Conservation (phyloP, 2,329 filamentous ascomycete genomes). For the Calycina herbarum region DNA sequence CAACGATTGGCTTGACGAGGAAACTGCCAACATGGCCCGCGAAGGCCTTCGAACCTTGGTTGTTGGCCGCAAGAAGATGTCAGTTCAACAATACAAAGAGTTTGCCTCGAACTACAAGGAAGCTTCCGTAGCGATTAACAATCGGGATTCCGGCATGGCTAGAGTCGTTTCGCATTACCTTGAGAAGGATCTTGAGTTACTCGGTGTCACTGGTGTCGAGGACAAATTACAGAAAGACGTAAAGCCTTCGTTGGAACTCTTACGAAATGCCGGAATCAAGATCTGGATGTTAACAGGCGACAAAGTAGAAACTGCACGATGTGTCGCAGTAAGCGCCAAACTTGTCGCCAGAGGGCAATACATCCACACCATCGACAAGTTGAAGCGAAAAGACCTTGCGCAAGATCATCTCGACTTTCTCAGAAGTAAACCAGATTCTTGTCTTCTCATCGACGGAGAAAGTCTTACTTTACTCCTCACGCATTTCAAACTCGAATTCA, state of each 20-base stretch:
- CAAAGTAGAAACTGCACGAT: conserved; percentile 96
- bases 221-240: conserved; percentile 95
- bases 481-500: conserved; percentile 81
- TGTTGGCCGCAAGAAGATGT: conserved; percentile 87
- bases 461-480: conserved; percentile 80
- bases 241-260: conserved; percentile 89
- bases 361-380: conserved; percentile 87
- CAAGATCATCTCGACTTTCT: conserved; percentile 89
- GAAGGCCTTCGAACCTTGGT: conserved; percentile 94
- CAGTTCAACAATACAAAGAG: conserved; percentile 73
- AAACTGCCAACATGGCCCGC: conserved; percentile 98
- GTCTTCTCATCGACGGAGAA: conserved; percentile 92
- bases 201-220: conserved; percentile 97
- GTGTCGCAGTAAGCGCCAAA: conserved; percentile 92
- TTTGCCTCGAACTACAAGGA: conserved; percentile 75
- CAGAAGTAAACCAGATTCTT: conserved; percentile 80
- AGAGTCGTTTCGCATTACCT: conserved; percentile 77
- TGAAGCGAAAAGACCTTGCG: conserved; percentile 80
- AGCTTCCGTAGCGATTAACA: conserved; percentile 76
- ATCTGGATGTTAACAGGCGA: conserved; percentile 99
- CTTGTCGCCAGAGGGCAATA: conserved; percentile 91
- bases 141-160: conserved; percentile 80
- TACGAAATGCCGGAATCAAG: conserved; percentile 96
- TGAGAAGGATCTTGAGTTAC: conserved; percentile 84
- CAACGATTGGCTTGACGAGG: conserved; percentile 98